Evolutionary conservation across 2,329 filamentous ascomycete genomes (phyloP), one percentile per base, ranked within the genome.

Genomic region (Macroventuria anomochaeta): DNA sequence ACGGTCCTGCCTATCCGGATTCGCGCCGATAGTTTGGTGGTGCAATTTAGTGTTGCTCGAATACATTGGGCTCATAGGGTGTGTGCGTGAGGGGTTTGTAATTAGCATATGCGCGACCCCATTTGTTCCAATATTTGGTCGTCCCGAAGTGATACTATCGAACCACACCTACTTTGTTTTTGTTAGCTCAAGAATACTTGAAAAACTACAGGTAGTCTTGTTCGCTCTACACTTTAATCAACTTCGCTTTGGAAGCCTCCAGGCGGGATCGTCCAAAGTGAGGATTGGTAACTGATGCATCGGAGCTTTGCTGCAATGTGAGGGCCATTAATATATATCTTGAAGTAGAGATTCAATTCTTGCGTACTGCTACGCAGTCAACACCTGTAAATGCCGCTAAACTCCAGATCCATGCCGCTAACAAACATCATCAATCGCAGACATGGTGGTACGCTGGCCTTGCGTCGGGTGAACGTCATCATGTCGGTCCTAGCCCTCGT

Each of bases 331-430:
- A 31, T 31, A 23, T 1, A 11, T 18, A 10, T 32, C 11, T 2
- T 33, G 3, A 43, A 48, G 44, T 44, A 40, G 17, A 49, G 34
- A 46, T 28, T 49, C 29, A 21, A 40, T 49, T 54, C 7, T 12
- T 34, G 29, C 34, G 34, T 54, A 23, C 28, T 49, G 23, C 25
- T 20, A 39, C 40, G 25, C 23, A 44, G 18, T 23, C 23, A 39
- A 54, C 34, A 40, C 43, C 52, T 41, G 10, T 31, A 41, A 55
- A 55, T 55, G 46, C 53, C 41, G 46, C 46, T 51, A 33, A 41
- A 46, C 36, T 55, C 41, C 53, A 33, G 26, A 31, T 23, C 34
- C 25, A 55, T 55, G 53, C 46, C 53, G 53, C 53, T 55, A 42
- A 55, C 40, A 51, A 46, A 20, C 15, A 36, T 38, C 12, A 39